These are phyloP conservation scores for Pouteria glomerata DNA, from an alignment of 148 eudicot species.

Conservation along the genomic window DNA sequence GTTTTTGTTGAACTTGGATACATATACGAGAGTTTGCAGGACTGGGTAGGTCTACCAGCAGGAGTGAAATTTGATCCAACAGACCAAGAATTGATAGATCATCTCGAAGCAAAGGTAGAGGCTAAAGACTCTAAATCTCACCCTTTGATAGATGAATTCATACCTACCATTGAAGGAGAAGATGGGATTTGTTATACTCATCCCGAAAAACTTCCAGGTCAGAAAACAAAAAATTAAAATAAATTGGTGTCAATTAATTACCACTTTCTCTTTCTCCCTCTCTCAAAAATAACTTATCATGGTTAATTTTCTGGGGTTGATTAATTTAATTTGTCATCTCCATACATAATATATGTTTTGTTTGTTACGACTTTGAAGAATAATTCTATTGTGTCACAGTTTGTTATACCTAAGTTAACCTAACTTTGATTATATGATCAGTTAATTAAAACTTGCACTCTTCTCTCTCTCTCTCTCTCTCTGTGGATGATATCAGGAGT, in stretches of 20 bases:
- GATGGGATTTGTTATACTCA: slow-evolving; percentile 99
- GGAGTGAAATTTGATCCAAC: slow-evolving; percentile 99
- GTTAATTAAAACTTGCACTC: neutral
- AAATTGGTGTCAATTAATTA: too few relatives aligned
- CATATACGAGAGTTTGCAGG: slow-evolving; percentile 56
- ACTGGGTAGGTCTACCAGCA: slow-evolving; percentile 99
- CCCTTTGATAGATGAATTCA: slow-evolving; percentile 95
- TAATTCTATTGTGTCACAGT: slow-evolving; percentile 2
- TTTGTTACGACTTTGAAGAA: slow-evolving; percentile 40
- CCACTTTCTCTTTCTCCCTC: neutral
- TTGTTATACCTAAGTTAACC: slow-evolving; percentile 82
- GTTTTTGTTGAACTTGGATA: neutral
- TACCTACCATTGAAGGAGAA: slow-evolving; percentile 96
- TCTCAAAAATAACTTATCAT: neutral
- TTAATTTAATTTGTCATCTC: neutral
- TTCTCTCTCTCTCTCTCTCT: neutral
- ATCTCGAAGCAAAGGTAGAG: slow-evolving; percentile 91
- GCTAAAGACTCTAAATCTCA: slow-evolving; percentile 70
- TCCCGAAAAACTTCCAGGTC: slow-evolving; percentile 99
- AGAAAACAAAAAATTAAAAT: too few relatives aligned
- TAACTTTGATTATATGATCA: slow-evolving; percentile 56
- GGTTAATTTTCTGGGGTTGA: slow-evolving; percentile 18
- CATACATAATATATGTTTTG: too few relatives aligned
- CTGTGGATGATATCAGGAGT: slow-evolving; percentile 35
- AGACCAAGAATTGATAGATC: slow-evolving; percentile 97